Evolutionary conservation across 1,284 basidiomycete species (phyloP), one percentile per base, ranked within the genome.

Genomic region (Trametes versicolor): DNA sequence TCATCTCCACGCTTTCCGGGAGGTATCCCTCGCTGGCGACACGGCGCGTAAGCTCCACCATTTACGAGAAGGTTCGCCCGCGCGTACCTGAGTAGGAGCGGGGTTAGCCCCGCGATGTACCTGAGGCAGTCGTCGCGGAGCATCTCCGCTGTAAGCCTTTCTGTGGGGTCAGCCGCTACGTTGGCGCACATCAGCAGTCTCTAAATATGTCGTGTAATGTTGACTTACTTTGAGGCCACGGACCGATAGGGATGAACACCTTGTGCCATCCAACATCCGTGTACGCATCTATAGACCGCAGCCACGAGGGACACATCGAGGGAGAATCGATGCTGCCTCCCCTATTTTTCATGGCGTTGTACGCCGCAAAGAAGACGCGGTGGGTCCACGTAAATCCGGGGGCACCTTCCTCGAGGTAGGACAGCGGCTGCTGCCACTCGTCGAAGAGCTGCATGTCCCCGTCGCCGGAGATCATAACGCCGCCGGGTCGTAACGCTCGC

Each of bases 391-490:
- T 74, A 47, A 75, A 74, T 1, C 66, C 72, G 1, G 72, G 71
- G 13, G 70, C 54, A 15, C 72, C 75, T 53, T 68, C 70, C 27
- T 75, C 74, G 2, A 70, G 60, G 55, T 71, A 77, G 1, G 76
- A 55, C 23, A 79, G 55, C 6, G 75, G 73, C 27, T 69, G 69
- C 55, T 71, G 65, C 39, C 72, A 60, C 55, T 77, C 77, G 65
- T 79, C 76, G 65, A 75, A 79, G 4, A 78, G 64, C 57, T 77
- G 77, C 72, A 78, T 75, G 23, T 79, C 78, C 15, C 76, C 76
- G 63, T 78, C 78, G 2, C 73, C 77, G 10, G 76, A 57, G 1
- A 78, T 64, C 15, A 77, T 59, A 17, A 78, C 72, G 1, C 78
- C 78, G 4, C 75, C 75, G 8, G 77, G 77, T 4, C 77, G 74